Evolutionary conservation across 2,329 filamentous ascomycete species (phyloP).

Genomic region (Pseudocercospora fuligena): DNA sequence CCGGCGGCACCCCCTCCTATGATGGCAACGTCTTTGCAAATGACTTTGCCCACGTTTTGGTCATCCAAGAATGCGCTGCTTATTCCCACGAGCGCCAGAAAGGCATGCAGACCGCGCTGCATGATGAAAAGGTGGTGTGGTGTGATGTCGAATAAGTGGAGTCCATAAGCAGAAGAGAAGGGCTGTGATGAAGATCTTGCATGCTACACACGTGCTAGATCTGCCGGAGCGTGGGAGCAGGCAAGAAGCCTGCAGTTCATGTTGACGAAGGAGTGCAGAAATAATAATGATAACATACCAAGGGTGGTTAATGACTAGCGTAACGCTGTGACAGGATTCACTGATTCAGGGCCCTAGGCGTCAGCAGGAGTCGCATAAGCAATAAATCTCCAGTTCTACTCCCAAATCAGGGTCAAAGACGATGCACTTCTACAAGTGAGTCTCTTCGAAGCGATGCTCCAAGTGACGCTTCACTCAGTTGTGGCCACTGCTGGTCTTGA

Average conservation of each 20-base stretch:
- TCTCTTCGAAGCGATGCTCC: no score
- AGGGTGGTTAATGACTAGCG: background rate
- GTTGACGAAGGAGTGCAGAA: no score
- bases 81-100: background rate
- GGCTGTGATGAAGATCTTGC: background rate
- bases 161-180: background rate
- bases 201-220: background rate
- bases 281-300: no score
- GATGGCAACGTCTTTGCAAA: conserved; percentile 22
- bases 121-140: background rate
- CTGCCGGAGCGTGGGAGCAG: background rate
- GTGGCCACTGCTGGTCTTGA: no score
- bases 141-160: background rate
- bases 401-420: no score
- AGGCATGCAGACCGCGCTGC: background rate
- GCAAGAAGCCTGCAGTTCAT: background rate
- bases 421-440: no score
- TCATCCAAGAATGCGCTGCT: background rate
- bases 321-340: no score
- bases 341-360: no score
- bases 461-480: no score
- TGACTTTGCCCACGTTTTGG: background rate
- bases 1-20: conserved; percentile 27
- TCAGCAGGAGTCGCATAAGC: no score
- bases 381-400: no score